A percentile compares a stretch with the other conserved stretches of the same genome.
Evolutionary conservation across 768 basidiomycete genomes (phyloP).

Genomic region (Boletus sp.): DNA sequence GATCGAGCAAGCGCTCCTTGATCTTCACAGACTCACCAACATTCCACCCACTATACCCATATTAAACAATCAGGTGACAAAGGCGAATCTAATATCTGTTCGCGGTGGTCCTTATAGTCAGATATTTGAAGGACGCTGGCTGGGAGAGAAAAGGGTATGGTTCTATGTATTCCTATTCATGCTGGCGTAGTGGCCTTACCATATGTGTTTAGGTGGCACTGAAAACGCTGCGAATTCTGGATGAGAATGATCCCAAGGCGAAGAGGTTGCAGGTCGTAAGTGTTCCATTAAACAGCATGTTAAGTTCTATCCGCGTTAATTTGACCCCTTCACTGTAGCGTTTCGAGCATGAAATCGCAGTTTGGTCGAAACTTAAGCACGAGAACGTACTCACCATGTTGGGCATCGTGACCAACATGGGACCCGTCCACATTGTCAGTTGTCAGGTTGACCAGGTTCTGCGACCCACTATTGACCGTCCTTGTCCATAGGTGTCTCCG

Average conservation of each 20-base stretch:
- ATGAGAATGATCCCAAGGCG: constrained; percentile 40
- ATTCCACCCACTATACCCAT: constrained; percentile 51
- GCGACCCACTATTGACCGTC: background rate
- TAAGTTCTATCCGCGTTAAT: background rate
- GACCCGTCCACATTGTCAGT: constrained; percentile 48
- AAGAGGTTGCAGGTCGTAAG: constrained; percentile 38
- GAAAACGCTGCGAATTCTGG: constrained; percentile 49
- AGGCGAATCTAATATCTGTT: constrained; percentile 33
- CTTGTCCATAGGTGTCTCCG: constrained; percentile 47
- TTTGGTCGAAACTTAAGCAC: constrained; percentile 52
- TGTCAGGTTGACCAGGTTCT: background rate
- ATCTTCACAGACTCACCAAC: constrained; percentile 48
- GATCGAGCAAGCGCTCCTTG: constrained; percentile 43
- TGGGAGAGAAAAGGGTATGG: constrained; percentile 48
- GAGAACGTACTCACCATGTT: constrained; percentile 47
- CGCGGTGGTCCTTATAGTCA: constrained; percentile 54
- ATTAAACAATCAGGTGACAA: constrained; percentile 51
- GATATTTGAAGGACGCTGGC: constrained; percentile 53
- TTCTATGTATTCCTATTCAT: background rate
- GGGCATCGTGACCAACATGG: constrained; percentile 54
- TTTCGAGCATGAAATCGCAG: constrained; percentile 52
- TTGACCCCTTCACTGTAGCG: constrained; percentile 33
- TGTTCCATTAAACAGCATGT: background rate
- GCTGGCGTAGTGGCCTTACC: background rate
- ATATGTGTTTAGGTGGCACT: constrained; percentile 46